phyloP scores from a whole-genome alignment of 2,329 filamentous ascomycete genomes.

The Botryotinia globosa region DNA sequence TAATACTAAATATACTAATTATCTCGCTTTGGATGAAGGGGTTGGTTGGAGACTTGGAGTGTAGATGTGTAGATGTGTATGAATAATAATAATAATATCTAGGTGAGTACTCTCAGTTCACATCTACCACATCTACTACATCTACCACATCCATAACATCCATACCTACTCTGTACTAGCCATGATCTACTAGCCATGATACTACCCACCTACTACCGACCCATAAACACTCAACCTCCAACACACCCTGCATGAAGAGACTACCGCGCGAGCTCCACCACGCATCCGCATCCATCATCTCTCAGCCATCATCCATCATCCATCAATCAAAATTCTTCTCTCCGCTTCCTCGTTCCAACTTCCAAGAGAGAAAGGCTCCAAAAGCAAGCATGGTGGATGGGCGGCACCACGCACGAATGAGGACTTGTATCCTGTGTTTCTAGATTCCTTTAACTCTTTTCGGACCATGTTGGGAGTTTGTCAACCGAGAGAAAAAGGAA shows the following conservation, averaged over 20 bases:
- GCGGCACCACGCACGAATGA: background rate
- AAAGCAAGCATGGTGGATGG: background rate
- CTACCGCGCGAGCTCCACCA: background rate
- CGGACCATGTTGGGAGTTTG: background rate
- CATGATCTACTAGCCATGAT: background rate
- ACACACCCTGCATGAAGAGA: conserved; percentile 2
- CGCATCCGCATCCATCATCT: background rate
- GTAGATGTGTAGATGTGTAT: too few species aligned
- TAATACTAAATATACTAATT: background rate
- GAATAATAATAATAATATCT: too few species aligned
- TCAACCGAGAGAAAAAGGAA: background rate
- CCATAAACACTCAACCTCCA: background rate
- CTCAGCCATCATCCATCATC: fast-evolving
- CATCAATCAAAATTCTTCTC: background rate
- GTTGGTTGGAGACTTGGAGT: background rate
- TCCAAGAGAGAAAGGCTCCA: background rate
- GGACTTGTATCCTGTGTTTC: background rate
- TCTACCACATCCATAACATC: background rate
- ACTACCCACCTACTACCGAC: too few species aligned
- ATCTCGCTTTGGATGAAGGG: conserved; percentile 1
- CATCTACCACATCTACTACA: background rate
- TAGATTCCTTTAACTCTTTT: background rate
- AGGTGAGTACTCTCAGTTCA: background rate
- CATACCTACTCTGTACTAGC: background rate
- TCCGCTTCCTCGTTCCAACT: background rate